These are phyloP conservation scores for Westerdykella ornata DNA, from an alignment of 2,329 filamentous ascomycete species.

Conservation along the genomic window DNA sequence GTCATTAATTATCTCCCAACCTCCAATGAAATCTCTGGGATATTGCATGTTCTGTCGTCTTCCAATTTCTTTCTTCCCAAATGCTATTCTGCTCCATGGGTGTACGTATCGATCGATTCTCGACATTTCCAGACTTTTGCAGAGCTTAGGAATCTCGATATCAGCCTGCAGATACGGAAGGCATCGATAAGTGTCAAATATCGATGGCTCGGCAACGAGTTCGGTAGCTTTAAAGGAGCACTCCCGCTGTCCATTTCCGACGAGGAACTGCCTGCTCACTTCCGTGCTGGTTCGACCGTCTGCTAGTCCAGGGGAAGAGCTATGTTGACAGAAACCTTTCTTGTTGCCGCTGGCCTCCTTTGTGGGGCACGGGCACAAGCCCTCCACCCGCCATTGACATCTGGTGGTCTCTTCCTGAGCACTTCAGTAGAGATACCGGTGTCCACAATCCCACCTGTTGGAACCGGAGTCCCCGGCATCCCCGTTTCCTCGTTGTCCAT, in stretches of 20 bases:
- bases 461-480: not conserved
- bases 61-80: constrained; percentile 1
- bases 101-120: not conserved
- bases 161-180: not conserved
- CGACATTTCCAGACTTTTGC: not conserved
- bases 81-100: not conserved
- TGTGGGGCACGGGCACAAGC: constrained; percentile 1
- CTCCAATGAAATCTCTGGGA: constrained; percentile 5
- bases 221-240: not conserved
- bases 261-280: not conserved
- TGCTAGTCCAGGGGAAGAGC: too few relatives aligned
- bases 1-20: constrained; percentile 1
- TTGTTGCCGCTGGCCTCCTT: constrained; percentile 4
- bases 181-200: not conserved
- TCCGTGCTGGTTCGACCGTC: not conserved
- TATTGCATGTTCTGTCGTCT: constrained; percentile 4
- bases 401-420: constrained; percentile 1
- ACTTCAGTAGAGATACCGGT: constrained; percentile 2
- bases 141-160: too few relatives aligned
- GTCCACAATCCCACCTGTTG: not conserved
- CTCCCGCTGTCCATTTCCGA: not conserved
- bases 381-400: not conserved
- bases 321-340: constrained; percentile 3
- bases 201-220: not conserved
- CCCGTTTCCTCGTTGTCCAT: constrained; percentile 1